Evolutionary conservation across 108 stramenopile genomes (phyloP), one percentile per base, ranked within the genome.

Genomic region (Nitzschia inconspicua): DNA sequence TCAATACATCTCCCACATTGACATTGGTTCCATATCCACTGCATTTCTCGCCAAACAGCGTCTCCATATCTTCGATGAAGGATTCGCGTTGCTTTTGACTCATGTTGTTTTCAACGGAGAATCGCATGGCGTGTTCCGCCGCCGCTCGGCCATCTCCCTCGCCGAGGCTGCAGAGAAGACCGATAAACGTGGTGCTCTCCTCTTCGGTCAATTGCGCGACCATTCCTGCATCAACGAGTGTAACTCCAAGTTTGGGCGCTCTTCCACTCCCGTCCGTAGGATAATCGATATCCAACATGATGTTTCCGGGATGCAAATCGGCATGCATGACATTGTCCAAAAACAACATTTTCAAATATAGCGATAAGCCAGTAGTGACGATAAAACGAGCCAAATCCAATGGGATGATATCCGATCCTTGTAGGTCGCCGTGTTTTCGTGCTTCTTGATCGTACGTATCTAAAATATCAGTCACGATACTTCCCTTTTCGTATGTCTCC

Each of bases 321-420:
- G 89, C 93, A 58, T 91, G 78, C 76, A 93, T 82, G 4, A 93
- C 24, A 44, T 88, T 88, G 67, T 91, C 93, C 34, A 66, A 43
- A 31, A 94, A 63, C 16, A 94, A 71, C 93, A 94, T 94, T 62
- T 94, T 94, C 51, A 94, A 57, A 46, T 91, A 94, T 40, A 94
- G 53, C 42, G 82, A 77, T 35, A 84, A 62, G 25, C 93, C 93
- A 13, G 66, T 65, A 0, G 76, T 80, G 14, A 94, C 86, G 25
- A 94, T 62, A 60, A 85, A 89, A 24, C 71, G 61, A 11, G 66
- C 71, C 44, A 74, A 23, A 1, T 70, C 44, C 10, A 72, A 6
- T 14, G 77, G 77, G n/a, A 80, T 65, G n/a, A 77, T 8, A 8
- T 76, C 66, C 41, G 43, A 40, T 34, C 43, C 75, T 47, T 67